phyloP scores from a whole-genome alignment of 2,329 filamentous ascomycete genomes.

The Colletotrichum noveboracense region DNA sequence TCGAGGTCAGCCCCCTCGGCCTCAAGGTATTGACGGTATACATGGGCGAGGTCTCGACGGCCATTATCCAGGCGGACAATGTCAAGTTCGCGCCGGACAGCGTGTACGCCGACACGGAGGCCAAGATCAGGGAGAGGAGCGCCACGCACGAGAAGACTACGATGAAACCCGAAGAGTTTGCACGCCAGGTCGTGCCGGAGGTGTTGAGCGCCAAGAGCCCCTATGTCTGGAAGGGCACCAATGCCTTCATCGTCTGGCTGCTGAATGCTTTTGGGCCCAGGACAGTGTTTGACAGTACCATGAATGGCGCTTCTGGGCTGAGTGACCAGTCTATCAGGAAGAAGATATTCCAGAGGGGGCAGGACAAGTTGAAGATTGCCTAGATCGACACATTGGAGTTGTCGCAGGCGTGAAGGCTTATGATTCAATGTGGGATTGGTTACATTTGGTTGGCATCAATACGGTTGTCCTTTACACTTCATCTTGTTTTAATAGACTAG shows the following conservation, averaged over 20 bases:
- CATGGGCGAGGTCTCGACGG: constrained; percentile 14
- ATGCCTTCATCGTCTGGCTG: constrained; percentile 8
- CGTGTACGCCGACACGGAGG: constrained; percentile 5
- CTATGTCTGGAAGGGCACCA: constrained; percentile 11
- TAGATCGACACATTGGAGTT: not conserved
- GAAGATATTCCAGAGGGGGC: not conserved
- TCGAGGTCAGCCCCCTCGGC: constrained; percentile 40
- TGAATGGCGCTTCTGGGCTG: not conserved
- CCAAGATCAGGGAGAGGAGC: not conserved
- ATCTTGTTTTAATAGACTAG: not conserved
- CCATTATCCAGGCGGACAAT: not conserved
- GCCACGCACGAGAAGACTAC: not conserved
- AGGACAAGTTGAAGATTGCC: not conserved
- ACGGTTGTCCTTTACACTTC: not conserved
- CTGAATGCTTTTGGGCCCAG: constrained; percentile 41
- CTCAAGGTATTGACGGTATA: constrained; percentile 44
- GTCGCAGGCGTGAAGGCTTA: fast-evolving
- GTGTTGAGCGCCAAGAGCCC: not conserved
- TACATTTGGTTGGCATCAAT: not conserved
- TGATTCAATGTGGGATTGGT: not conserved
- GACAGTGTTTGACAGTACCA: constrained; percentile 26
- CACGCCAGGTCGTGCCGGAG: not conserved
- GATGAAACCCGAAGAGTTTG: not conserved
- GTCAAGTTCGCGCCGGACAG: not conserved
- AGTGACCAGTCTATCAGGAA: not conserved